These are phyloP conservation scores for Candida argentea DNA, from an alignment of 805 yeast genomes.

Conservation along the genomic window DNA sequence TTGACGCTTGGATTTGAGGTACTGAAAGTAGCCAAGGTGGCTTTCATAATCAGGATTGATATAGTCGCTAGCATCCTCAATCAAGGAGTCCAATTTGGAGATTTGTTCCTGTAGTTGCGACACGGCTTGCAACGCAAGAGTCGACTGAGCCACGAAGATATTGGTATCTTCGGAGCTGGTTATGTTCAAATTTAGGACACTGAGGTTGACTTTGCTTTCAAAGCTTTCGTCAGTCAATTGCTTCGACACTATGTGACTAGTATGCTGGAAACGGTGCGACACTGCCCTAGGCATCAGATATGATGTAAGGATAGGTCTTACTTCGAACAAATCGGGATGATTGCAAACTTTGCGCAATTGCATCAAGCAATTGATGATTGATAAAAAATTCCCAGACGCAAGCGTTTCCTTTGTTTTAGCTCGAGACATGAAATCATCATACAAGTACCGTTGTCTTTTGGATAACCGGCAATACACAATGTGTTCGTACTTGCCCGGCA, in stretches of 20 bases:
- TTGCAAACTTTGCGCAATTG: constrained; percentile 95
- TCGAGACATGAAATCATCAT: constrained; percentile 95
- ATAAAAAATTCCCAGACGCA: constrained; percentile 87
- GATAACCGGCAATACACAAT: constrained; percentile 86
- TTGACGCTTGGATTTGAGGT: constrained; percentile 43
- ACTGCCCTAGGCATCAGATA: constrained; percentile 66
- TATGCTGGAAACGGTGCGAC: constrained; percentile 31
- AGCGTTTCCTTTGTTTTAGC: constrained; percentile 92
- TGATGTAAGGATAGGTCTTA: constrained; percentile 88
- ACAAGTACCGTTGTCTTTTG: constrained; percentile 81
- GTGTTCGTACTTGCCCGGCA: constrained; percentile 98
- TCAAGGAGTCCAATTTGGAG: constrained; percentile 28
- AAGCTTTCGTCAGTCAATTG: constrained; percentile 10
- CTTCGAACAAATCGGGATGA: constrained; percentile 95
- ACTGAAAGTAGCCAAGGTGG: constrained; percentile 50
- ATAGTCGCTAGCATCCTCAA: constrained; percentile 10
- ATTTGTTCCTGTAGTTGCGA: constrained; percentile 35
- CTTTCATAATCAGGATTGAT: constrained; percentile 20
- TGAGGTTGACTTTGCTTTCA: constrained; percentile 29
- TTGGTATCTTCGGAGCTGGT: constrained; percentile 36
- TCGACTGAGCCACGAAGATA: constrained; percentile 36
- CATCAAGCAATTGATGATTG: constrained; percentile 95
- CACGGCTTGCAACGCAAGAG: constrained; percentile 38
- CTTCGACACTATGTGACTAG: constrained; percentile 16
- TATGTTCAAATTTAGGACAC: constrained; percentile 53